These are phyloP conservation scores for Aspergillus amoenus DNA, from an alignment of 2,329 filamentous ascomycete species.

Conservation along the genomic window DNA sequence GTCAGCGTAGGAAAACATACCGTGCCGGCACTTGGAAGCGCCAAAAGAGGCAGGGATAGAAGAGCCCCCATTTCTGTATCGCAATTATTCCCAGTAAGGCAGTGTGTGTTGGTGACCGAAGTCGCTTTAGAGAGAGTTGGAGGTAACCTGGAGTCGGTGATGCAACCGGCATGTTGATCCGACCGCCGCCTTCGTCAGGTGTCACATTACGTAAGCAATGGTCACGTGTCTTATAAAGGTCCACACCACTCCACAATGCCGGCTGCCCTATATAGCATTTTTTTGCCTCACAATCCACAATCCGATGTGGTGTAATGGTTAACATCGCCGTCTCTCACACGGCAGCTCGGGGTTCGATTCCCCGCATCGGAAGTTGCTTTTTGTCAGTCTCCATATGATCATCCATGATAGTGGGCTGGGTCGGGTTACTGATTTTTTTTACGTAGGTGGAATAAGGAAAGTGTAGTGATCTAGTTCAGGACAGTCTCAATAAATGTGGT, in stretches of 20 bases:
- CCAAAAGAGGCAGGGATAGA: constrained; percentile 84
- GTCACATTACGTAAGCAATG: neutral
- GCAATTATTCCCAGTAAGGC: neutral
- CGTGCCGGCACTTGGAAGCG: constrained; percentile 79
- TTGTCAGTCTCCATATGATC: too few species aligned
- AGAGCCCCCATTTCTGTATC: constrained; percentile 74
- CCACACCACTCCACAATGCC: neutral
- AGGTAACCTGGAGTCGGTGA: constrained; percentile 3
- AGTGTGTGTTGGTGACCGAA: neutral
- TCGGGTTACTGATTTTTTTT: too few species aligned
- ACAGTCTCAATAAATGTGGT: neutral
- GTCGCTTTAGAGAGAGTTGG: constrained; percentile 12
- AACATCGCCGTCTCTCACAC: constrained; percentile 28
- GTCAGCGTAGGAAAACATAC: constrained; percentile 55
- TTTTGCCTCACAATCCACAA: neutral
- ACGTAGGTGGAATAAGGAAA: neutral
- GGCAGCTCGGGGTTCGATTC: constrained; percentile 29
- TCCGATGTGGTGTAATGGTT: constrained; percentile 25
- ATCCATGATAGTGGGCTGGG: too few species aligned
- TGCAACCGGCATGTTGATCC: constrained; percentile 5
- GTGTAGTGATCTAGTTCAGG: neutral
- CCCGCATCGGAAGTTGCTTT: constrained; percentile 20
- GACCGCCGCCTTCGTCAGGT: neutral
- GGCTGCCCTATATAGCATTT: neutral
- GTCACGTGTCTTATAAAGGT: neutral